Conservation (phyloP, 148 eudicot species). For the Persicaria tinctoria region DNA sequence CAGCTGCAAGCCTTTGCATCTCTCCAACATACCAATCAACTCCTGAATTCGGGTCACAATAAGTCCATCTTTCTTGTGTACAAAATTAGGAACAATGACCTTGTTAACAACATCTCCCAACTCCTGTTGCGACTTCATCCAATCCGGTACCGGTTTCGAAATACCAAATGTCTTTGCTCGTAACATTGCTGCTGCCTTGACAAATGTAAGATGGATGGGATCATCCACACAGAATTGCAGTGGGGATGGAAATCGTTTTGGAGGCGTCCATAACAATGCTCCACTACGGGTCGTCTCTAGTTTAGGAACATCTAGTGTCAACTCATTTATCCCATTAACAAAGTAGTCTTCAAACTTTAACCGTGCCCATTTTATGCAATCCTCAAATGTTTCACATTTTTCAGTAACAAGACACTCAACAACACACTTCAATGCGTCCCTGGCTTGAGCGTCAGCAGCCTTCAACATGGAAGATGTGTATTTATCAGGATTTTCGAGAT, state of each 20-base stretch:
- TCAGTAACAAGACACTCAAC: slow-evolving; percentile 61
- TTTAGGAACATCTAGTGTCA: slow-evolving; percentile 61
- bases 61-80: slow-evolving; percentile 50
- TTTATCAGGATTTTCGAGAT: slow-evolving; percentile 44
- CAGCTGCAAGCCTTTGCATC: slow-evolving; percentile 24
- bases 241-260: slow-evolving; percentile 69
- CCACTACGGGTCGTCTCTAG: slow-evolving; percentile 56
- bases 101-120: slow-evolving; percentile 42
- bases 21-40: slow-evolving; percentile 33
- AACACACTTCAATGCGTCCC: slow-evolving; percentile 56
- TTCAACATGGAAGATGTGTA: slow-evolving; percentile 49
- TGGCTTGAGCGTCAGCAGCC: slow-evolving; percentile 76
- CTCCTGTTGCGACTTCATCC: slow-evolving; percentile 40
- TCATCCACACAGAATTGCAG: slow-evolving; percentile 57
- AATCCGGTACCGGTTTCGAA: slow-evolving; percentile 39
- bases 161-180: slow-evolving; percentile 69
- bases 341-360: slow-evolving; percentile 77
- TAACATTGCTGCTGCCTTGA: slow-evolving; percentile 44
- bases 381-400: slow-evolving; percentile 57
- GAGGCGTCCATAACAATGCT: slow-evolving; percentile 68
- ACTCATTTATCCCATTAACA: slow-evolving; percentile 56
- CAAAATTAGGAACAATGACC: slow-evolving; percentile 62
- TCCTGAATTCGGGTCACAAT: slow-evolving; percentile 65
- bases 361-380: slow-evolving; percentile 74
- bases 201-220: slow-evolving; percentile 37